phyloP scores from a whole-genome alignment of 2,329 filamentous ascomycete genomes.

The Fusarium sp. region DNA sequence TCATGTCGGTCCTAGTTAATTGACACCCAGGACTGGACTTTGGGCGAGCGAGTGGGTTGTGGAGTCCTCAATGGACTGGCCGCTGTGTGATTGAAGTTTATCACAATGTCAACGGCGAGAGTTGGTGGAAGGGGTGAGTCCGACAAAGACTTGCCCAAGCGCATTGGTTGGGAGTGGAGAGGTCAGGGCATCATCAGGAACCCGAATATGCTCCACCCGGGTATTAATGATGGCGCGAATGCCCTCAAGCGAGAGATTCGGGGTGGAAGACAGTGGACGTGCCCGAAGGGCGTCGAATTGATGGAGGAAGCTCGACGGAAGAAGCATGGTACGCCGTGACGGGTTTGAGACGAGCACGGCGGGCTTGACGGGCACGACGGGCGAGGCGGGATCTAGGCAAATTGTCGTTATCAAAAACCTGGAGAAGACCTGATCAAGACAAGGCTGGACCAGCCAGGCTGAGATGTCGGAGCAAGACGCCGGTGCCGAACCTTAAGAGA shows the following conservation, averaged over 20 bases:
- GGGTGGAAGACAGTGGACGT: slow-evolving; percentile 4
- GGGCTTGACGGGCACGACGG: slow-evolving; percentile 24
- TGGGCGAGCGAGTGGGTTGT: slow-evolving; percentile 2
- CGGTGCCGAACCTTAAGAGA: slow-evolving; percentile 38
- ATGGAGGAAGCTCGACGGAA: slow-evolving; percentile 32
- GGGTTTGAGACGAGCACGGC: slow-evolving; percentile 20
- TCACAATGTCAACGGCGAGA: slow-evolving; percentile 35
- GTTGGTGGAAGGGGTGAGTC: slow-evolving; percentile 20
- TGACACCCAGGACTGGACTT: slow-evolving; percentile 5
- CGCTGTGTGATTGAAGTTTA: slow-evolving; percentile 22
- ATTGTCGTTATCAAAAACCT: slow-evolving; percentile 21
- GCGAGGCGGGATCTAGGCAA: slow-evolving; percentile 34
- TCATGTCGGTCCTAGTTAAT: slow-evolving; percentile 1
- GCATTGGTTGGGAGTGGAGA: slow-evolving; percentile 14
- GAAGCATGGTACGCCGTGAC: slow-evolving; percentile 25
- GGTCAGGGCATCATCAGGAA: background rate
- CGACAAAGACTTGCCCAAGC: background rate
- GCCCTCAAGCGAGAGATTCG: slow-evolving; percentile 14
- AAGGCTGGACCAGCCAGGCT: slow-evolving; percentile 14
- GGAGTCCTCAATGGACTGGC: slow-evolving; percentile 7
- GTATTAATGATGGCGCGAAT: background rate
- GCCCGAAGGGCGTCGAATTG: slow-evolving; percentile 15
- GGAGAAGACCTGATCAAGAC: slow-evolving; percentile 22
- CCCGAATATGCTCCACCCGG: background rate
- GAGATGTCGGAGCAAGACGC: slow-evolving; percentile 20